Evolutionary conservation across 495 filamentous ascomycete species (phyloP), one percentile per base, ranked within the genome.

Genomic region (Cenococcum geophilum): DNA sequence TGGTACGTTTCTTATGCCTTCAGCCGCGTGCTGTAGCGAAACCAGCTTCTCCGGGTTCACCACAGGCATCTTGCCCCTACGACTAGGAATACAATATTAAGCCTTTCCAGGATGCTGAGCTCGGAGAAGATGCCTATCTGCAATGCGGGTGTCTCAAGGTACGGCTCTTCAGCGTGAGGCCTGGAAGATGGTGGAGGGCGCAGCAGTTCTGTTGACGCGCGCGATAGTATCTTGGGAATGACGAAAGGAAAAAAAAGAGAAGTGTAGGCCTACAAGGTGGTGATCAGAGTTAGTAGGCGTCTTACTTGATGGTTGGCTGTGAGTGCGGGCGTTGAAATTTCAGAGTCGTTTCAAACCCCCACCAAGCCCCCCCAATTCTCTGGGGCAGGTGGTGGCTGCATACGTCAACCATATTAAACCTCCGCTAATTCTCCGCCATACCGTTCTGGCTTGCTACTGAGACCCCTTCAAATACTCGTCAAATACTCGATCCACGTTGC

Each of bases 41-140:
- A 91, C 86, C 56, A 96, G 81, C 77, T 95, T 89, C 61, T 95
- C 89, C 58, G 90, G 83, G 58, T 79, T 88, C 57, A 96, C 89
- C 55, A 96, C 85, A 61, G 91, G 91, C 91, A 96, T 96, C 53
- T 76, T 84, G 74, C 50, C 25, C 48, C 23, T 23, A 18, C 53
- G 1, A 16, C 32, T 37, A 55, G 34, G 22, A 58, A 4, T 16
- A 14, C 11, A 14, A 45, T 14, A 45, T 6, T 32, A 2, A 32
- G 27, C 2, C 27, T 32, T 32, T 32, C 27, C 6, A 32, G 18
- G 40, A 14, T 45, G 12, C 40, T 14, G 11, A 45, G 40, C 18
- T 45, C 4, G 18, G 4, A 14, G 40, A 45, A 45, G 11, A 10
- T 18, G 40, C 40, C 14, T 45, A 45, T 45, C 11, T 32, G 27